Conservation (phyloP, 306 rosid genomes). For the Erythrophleum fordii region DNA sequence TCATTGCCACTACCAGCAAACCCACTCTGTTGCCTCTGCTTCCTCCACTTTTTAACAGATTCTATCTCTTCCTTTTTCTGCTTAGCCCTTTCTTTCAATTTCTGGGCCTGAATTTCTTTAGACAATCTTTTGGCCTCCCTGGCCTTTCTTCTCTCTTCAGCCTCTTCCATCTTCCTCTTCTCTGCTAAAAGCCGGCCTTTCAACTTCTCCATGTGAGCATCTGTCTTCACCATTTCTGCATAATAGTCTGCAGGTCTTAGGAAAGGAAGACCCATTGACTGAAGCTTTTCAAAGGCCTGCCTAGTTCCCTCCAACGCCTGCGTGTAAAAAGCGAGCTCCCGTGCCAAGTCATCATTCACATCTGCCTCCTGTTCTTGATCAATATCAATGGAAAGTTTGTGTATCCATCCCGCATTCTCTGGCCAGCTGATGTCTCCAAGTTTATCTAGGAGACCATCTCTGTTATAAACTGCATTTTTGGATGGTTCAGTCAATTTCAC, state of each 20-base stretch:
- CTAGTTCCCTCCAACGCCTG: slow-evolving; percentile 89
- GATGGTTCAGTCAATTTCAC: slow-evolving; percentile 69
- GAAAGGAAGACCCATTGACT: slow-evolving; percentile 73
- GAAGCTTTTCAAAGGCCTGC: slow-evolving; percentile 75
- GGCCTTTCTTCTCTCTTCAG: slow-evolving; percentile 87
- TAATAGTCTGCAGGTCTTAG: slow-evolving; percentile 82
- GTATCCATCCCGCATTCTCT: slow-evolving; percentile 71
- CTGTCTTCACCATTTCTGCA: slow-evolving; percentile 94
- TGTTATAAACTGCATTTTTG: slow-evolving; percentile 65
- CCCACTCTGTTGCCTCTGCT: slow-evolving; percentile 89
- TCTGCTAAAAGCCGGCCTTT: slow-evolving; percentile 74
- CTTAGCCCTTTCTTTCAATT: slow-evolving; percentile 82
- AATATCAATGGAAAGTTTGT: slow-evolving; percentile 72
- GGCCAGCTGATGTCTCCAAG: slow-evolving; percentile 91
- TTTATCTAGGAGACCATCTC: slow-evolving; percentile 76
- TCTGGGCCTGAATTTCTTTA: slow-evolving; percentile 83
- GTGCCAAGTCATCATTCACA: slow-evolving; percentile 81
- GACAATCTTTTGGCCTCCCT: slow-evolving; percentile 79
- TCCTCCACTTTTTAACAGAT: slow-evolving; percentile 97
- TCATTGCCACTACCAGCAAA: slow-evolving; percentile 64
- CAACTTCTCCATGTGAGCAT: slow-evolving; percentile 80
- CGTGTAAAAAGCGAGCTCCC: slow-evolving; percentile 82
- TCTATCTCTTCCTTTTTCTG: slow-evolving; percentile 86
- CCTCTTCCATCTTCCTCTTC: slow-evolving; percentile 81
- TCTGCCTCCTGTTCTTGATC: slow-evolving; percentile 81